Base-by-base conservation (phyloP, 495 filamentous ascomycete genomes). In the Daldinia bambusicola region DNA sequence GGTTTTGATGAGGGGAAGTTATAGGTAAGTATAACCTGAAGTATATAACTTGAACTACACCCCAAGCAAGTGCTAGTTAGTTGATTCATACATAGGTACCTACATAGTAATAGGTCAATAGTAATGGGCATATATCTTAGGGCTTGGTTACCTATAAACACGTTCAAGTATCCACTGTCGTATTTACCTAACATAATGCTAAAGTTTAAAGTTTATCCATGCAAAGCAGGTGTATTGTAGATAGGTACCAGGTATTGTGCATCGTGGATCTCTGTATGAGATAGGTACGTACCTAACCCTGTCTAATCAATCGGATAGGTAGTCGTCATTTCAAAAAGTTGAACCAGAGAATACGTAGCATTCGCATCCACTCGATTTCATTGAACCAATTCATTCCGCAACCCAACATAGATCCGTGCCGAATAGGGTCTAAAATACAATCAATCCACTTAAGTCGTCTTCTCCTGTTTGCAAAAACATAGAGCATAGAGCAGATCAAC, bases 301-400 rank as follows among this genome's bases (percentile, higher is more conserved):
- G 34, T 6, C 12, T 16, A 22, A 63, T 60, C 61, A 64, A 64
- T 69, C 67, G 61, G 67, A 56, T 50, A 70, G 67, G 51, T 50
- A 70, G 65, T 70, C 52, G 45, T 43, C 43, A 63, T 56, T 63
- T 55, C 50, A 63, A 53, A 30, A 45, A 52, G 36, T 50, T 57
- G 37, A 57, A 57, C 50, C 34, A 20, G 40, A 20, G 40, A 65
- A 32, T 59, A 68, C 43, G 59, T 69, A 64, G 36, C 61, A 61
- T 70, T 50, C 45, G 55, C 48, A 53, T 53, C 30, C 30, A 53
- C 50, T 32, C 22, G 50, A 32, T 61, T 43, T 57, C 40, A 8
- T 61, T 48, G 61, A 63, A 52, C 20, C 40, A 52, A 62, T 55
- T 53, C 59, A 13, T n/a, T 53, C 50, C 26, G 8, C 57, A 30